A percentile compares a stretch with the other conserved stretches of the same genome.
Conservation (phyloP, 2,329 filamentous ascomycete genomes). For the Penicillium decumbens region DNA sequence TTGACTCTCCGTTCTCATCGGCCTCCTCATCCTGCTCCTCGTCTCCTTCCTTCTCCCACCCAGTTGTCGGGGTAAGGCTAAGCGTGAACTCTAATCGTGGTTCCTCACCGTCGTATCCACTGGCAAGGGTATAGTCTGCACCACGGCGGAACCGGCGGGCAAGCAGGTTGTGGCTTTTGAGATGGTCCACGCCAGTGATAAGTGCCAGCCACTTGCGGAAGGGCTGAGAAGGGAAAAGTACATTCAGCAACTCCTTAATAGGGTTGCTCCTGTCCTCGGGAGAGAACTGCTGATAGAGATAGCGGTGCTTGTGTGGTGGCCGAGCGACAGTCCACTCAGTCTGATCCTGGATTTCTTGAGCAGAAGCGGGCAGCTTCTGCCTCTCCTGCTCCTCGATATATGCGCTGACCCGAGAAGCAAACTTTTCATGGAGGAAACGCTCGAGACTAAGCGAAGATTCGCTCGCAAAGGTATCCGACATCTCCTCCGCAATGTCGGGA, state of each 20-base stretch:
- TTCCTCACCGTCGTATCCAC: slow-evolving; percentile 65
- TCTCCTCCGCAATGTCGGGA: slow-evolving; percentile 80
- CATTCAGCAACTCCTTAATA: slow-evolving; percentile 72
- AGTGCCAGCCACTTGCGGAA: slow-evolving; percentile 88
- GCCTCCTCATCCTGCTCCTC: slow-evolving; percentile 47
- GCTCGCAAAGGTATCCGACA: slow-evolving; percentile 73
- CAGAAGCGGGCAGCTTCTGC: slow-evolving; percentile 40
- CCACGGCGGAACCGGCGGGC: slow-evolving; percentile 82
- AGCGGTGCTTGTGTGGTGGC: slow-evolving; percentile 94
- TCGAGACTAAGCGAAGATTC: slow-evolving; percentile 79
- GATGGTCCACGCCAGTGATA: slow-evolving; percentile 63
- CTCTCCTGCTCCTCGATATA: slow-evolving; percentile 66
- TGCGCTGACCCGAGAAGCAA: slow-evolving; percentile 64
- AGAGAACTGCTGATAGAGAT: slow-evolving; percentile 66
- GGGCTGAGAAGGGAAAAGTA: slow-evolving; percentile 74
- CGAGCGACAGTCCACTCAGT: slow-evolving; percentile 69
- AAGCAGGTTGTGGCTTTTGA: slow-evolving; percentile 72
- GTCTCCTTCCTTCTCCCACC: slow-evolving; percentile 72
- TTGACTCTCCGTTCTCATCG: slow-evolving; percentile 25
- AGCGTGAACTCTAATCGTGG: slow-evolving; percentile 82
- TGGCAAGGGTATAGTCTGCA: slow-evolving; percentile 88
- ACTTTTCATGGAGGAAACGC: slow-evolving; percentile 72
- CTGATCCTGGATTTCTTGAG: slow-evolving; percentile 54
- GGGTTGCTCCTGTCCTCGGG: slow-evolving; percentile 40
- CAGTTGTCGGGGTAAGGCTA: slow-evolving; percentile 74